Evolutionary conservation across 2,329 filamentous ascomycete species (phyloP).

Genomic region (Ceratocystis albifundus): DNA sequence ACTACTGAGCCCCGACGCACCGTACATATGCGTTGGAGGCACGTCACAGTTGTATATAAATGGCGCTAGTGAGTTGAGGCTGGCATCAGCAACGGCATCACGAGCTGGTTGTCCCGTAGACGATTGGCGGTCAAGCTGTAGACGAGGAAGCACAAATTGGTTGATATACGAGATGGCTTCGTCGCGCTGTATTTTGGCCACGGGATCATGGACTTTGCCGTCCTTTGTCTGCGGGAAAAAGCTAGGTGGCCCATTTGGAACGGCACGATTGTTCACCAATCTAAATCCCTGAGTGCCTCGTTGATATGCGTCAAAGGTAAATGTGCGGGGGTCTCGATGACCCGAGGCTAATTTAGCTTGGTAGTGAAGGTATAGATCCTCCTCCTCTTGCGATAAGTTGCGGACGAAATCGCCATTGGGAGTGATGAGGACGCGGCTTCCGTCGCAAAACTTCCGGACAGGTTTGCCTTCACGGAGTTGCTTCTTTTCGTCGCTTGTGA

Average conservation of each 20-base stretch:
- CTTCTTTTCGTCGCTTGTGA: constrained; percentile 44
- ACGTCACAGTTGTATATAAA: constrained; percentile 26
- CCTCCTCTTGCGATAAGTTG: constrained; percentile 56
- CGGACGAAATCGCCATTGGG: constrained; percentile 67
- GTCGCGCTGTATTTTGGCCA: constrained; percentile 54
- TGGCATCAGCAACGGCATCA: constrained; percentile 32
- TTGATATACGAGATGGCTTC: constrained; percentile 58
- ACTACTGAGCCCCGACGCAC: neutral
- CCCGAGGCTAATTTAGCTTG: constrained; percentile 46
- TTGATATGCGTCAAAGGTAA: constrained; percentile 35
- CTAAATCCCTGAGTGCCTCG: constrained; percentile 43
- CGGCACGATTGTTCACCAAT: constrained; percentile 52
- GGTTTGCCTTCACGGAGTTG: constrained; percentile 45
- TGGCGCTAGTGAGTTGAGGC: constrained; percentile 44
- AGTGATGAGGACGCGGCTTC: constrained; percentile 58
- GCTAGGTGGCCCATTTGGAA: constrained; percentile 51
- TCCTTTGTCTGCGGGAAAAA: constrained; percentile 45
- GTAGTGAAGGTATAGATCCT: constrained; percentile 57
- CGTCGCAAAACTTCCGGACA: constrained; percentile 47
- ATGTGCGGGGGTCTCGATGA: constrained; percentile 43
- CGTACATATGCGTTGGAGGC: constrained; percentile 1
- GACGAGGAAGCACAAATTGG: constrained; percentile 51
- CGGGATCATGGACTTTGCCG: constrained; percentile 43
- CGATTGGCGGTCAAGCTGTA: constrained; percentile 1
- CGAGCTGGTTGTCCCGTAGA: neutral